Evolutionary conservation across 208 protist genomes (phyloP), one percentile per base, ranked within the genome.

Genomic region (Blastocrithidia nonstop): DNA sequence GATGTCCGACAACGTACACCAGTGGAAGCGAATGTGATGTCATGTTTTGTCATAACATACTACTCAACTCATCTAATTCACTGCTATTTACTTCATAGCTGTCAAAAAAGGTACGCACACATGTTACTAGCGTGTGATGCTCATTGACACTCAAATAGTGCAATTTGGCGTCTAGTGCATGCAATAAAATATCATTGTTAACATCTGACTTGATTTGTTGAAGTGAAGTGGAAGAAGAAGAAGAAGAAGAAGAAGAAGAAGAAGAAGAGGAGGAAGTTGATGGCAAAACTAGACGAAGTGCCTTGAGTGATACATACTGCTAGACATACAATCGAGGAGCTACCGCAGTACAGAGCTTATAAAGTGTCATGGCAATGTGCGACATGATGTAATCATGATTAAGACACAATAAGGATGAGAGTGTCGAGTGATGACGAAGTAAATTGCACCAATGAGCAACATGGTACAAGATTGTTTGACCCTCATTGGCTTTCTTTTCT

Each of bases 281-380:
- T n/a, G n/a, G n/a, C n/a, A 85, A 48, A 4, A 54, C 63, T 6
- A 80, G 46, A 4, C 83, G 83, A 39, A 92, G 58, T 1, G 64
- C 83, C 41, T 74, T 78, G 13, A 86, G 64, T 4, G 77, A 86
- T 25, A 88, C 49, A 47, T 72, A 84, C 27, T 87, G 64, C 61
- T 92, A 78, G 1, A 66, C 55, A 40, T 66, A 71, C n/a, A 88
- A 39, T 13, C 45, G 43, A 6, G 83, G 77, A 1, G 75, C 55
- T 6, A 92, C 45, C n/a, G 67, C 67, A 13, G 62, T 67, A 3
- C 64, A 56, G 4, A 73, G 42, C 6, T 54, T 44, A n/a, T 62
- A 70, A 0, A 92, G 13, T 20, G 36, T 39, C 2, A 46, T 17
- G 54, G 45, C 15, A 51, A 68, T 2, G 7, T 51, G 37, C 19